phyloP scores from a whole-genome alignment of 1,139 yeast species.

The Nakaseomyces bracarensis region DNA sequence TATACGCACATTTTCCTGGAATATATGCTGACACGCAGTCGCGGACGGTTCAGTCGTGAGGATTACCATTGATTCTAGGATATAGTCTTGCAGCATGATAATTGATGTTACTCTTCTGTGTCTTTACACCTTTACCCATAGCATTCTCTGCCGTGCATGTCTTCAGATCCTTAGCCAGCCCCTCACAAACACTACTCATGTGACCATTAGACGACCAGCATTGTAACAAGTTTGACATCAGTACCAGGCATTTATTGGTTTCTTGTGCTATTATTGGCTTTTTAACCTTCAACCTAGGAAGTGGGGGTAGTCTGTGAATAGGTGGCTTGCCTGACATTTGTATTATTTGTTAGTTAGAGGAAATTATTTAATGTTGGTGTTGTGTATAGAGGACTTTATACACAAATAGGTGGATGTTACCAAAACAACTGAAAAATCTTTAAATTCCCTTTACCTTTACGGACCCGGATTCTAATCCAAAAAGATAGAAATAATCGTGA shows the following conservation, averaged over 20 bases:
- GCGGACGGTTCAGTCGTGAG: slow-evolving; percentile 61
- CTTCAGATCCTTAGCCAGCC: slow-evolving; percentile 51
- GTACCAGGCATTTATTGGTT: slow-evolving; percentile 64
- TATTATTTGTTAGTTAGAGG: too few species aligned
- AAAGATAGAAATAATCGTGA: too few species aligned
- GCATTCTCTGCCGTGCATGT: slow-evolving; percentile 35
- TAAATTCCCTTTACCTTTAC: too few species aligned
- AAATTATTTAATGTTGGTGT: not conserved
- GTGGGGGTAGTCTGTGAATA: slow-evolving; percentile 51
- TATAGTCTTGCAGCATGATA: slow-evolving; percentile 78
- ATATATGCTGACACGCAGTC: too few species aligned
- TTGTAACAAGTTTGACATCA: slow-evolving; percentile 78
- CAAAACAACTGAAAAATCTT: too few species aligned
- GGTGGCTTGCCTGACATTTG: slow-evolving; percentile 28
- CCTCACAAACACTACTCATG: slow-evolving; percentile 58
- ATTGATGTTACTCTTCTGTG: slow-evolving; percentile 42
- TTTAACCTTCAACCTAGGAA: slow-evolving; percentile 67
- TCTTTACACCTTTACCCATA: slow-evolving; percentile 22
- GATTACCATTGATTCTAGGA: slow-evolving; percentile 68
- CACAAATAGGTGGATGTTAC: too few species aligned
- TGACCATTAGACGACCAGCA: slow-evolving; percentile 97
- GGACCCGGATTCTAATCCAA: too few species aligned
- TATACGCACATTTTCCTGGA: too few species aligned
- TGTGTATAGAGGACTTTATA: too few species aligned
- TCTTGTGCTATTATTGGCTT: slow-evolving; percentile 50